Evolutionary conservation across 2,329 filamentous ascomycete genomes (phyloP).

Genomic region (Nigrospora oryzae): DNA sequence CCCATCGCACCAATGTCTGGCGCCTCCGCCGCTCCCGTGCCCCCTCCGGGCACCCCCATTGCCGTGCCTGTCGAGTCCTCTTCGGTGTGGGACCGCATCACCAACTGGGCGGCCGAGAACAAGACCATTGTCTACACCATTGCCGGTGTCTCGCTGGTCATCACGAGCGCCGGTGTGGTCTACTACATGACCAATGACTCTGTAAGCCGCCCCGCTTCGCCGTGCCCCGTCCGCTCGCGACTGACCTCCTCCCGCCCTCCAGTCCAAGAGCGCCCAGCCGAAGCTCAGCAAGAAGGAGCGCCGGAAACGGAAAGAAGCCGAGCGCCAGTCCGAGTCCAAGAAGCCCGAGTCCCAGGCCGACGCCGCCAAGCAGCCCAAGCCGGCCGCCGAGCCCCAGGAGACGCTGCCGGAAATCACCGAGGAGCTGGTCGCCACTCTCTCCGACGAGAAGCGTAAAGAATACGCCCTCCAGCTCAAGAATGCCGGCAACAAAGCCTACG

Average conservation of each 20-base stretch:
- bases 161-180: constrained; percentile 82
- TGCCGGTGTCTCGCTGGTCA: constrained; percentile 85
- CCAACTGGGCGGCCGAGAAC: constrained; percentile 89
- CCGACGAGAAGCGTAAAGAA: constrained; percentile 66
- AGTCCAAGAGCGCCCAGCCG: constrained; percentile 40
- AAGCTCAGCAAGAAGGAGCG: constrained; percentile 86
- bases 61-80: constrained; percentile 49
- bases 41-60: constrained; percentile 34
- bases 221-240: not conserved
- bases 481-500: constrained; percentile 93
- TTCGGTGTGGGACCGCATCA: constrained; percentile 78
- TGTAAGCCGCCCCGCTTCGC: constrained; percentile 28
- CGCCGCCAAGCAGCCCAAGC: constrained; percentile 32
- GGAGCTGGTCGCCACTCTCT: constrained; percentile 40
- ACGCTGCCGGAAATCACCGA: constrained; percentile 63
- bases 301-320: constrained; percentile 76
- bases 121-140: constrained; percentile 95
- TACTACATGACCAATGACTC: constrained; percentile 71
- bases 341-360: constrained; percentile 17
- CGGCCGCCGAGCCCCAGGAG: constrained; percentile 49
- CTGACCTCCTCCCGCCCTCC: too few relatives aligned
- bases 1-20: constrained; percentile 20
- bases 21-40: constrained; percentile 33
- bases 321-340: constrained; percentile 45
- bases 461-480: constrained; percentile 90